A percentile compares a stretch with the other conserved stretches of the same genome.
These are phyloP conservation scores for Scheffersomyces titani DNA, from an alignment of 1,139 yeast species.

Conservation along the genomic window DNA sequence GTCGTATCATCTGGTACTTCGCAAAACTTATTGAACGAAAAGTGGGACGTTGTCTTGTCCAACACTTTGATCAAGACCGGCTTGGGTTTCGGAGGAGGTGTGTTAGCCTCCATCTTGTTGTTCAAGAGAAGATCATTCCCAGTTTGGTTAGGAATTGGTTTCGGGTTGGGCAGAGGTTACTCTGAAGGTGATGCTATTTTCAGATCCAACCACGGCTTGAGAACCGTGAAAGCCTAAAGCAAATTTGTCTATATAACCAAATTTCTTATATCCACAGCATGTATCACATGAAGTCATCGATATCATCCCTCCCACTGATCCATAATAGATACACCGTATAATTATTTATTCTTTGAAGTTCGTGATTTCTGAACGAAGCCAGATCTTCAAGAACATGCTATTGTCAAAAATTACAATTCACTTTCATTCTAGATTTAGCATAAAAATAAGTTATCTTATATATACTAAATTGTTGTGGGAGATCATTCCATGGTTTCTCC, in stretches of 20 bases:
- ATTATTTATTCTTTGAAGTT: neutral
- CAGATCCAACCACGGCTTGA: constrained; percentile 75
- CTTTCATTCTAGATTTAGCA: constrained; percentile 1
- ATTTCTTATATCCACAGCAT: neutral
- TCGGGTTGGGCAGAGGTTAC: constrained; percentile 96
- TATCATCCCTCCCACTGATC: neutral
- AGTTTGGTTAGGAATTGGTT: constrained; percentile 94
- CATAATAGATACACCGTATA: neutral
- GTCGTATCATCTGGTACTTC: constrained; percentile 49
- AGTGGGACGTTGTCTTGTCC: constrained; percentile 97
- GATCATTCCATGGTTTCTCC: neutral
- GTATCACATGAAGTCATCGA: neutral
- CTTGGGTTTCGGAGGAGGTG: constrained; percentile 97
- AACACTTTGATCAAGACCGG: constrained; percentile 95
- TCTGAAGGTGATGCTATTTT: constrained; percentile 97
- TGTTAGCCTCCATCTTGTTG: constrained; percentile 84
- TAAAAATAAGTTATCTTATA: neutral
- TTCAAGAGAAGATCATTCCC: constrained; percentile 96
- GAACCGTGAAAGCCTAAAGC: constrained; percentile 63
- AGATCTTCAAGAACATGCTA: neutral
- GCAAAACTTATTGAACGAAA: constrained; percentile 74
- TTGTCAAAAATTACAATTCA: neutral
- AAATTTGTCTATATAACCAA: constrained; percentile 5
- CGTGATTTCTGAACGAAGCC: neutral
- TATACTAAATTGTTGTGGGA: neutral